These are phyloP conservation scores for Allium fistulosum DNA, from an alignment of 106 monocot species.

Conservation along the genomic window DNA sequence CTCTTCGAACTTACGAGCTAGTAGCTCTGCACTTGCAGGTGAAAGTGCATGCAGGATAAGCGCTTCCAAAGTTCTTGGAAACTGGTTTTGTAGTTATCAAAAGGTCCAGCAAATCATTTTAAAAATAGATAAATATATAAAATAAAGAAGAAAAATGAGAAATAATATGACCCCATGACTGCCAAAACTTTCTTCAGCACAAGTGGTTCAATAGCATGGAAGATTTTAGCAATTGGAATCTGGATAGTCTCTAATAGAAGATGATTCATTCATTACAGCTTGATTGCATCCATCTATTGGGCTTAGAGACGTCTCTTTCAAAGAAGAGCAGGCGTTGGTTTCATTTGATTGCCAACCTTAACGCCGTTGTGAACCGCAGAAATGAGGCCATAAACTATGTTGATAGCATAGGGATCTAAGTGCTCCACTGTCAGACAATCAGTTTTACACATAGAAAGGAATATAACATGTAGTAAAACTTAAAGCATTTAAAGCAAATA, in stretches of 20 bases:
- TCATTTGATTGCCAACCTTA: constrained; percentile 21
- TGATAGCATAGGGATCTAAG: constrained; percentile 37
- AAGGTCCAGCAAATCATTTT: neutral
- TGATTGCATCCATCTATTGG: constrained; percentile 6
- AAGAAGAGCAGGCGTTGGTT: neutral
- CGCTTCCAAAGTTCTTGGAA: constrained; percentile 87
- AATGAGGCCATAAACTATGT: constrained; percentile 43
- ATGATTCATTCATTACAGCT: constrained; percentile 9
- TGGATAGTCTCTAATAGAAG: constrained; percentile 23
- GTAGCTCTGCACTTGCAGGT: no score
- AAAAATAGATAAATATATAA: neutral
- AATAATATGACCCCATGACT: constrained; percentile 1
- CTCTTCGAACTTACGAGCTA: no score
- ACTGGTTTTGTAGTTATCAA: constrained; percentile 40
- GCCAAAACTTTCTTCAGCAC: constrained; percentile 31
- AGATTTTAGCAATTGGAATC: constrained; percentile 51
- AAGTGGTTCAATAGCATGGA: constrained; percentile 44
- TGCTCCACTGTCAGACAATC: constrained; percentile 10
- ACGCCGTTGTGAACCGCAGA: constrained; percentile 66
- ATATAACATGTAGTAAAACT: no score
- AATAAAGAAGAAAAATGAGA: neutral
- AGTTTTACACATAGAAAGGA: neutral
- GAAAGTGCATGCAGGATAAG: constrained; percentile 66
- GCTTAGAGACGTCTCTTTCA: constrained; percentile 3
- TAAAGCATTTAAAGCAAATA: no score